Conservation (phyloP, 345 rosid genomes). For the Boechera stricta region DNA sequence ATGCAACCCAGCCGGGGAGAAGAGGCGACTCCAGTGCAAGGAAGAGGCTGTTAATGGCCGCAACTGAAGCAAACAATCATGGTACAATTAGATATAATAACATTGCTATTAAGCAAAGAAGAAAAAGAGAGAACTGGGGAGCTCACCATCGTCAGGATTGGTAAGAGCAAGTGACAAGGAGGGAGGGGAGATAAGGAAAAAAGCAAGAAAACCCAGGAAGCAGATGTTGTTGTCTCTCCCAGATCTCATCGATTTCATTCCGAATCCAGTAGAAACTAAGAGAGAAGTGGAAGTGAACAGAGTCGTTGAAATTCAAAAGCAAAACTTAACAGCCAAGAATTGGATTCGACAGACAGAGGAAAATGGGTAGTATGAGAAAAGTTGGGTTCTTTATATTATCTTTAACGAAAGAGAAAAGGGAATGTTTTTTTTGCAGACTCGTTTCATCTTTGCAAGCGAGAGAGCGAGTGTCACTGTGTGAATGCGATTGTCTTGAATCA, state of each 20-base stretch:
- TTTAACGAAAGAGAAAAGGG: not conserved
- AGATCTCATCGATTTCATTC: not conserved
- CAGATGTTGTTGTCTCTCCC: slow-evolving; percentile 2
- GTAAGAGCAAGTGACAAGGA: slow-evolving; percentile 9
- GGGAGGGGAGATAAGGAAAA: not conserved
- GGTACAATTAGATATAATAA: not conserved
- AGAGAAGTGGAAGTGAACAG: not conserved
- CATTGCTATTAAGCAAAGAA: not conserved
- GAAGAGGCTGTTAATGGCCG: slow-evolving; percentile 3
- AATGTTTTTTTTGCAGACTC: not conserved
- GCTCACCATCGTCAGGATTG: not conserved
- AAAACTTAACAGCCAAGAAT: slow-evolving; percentile 5
- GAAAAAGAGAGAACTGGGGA: not conserved
- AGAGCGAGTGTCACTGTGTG: not conserved
- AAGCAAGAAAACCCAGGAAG: not conserved
- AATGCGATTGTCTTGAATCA: not conserved
- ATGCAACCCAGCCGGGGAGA: slow-evolving; percentile 9
- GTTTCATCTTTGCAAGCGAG: not conserved
- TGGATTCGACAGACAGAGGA: not conserved
- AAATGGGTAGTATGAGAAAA: not conserved
- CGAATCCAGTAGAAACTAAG: not conserved
- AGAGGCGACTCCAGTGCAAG: slow-evolving; percentile 7
- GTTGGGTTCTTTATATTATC: not conserved
- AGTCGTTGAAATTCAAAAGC: not conserved
- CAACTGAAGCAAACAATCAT: not conserved